Evolutionary conservation across 1,139 yeast genomes (phyloP).

Genomic region (Debaryomyces robertsiae): DNA sequence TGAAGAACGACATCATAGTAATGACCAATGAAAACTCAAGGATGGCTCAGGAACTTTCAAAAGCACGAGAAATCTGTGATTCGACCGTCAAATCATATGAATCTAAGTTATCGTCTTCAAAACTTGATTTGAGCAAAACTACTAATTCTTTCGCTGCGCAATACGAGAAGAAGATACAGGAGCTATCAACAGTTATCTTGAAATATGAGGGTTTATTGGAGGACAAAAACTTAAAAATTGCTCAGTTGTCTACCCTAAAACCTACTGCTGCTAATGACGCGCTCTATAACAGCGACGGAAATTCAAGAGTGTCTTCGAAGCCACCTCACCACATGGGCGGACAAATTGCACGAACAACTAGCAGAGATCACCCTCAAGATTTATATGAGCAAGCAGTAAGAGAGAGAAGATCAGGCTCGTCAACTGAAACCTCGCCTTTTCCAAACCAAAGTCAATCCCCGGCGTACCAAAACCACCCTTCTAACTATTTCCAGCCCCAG

Average conservation of each 20-base stretch:
- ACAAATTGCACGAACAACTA: background rate
- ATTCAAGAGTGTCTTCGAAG: background rate
- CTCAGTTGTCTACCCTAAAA: constrained; percentile 40
- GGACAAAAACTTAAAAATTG: constrained; percentile 39
- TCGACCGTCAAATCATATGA: constrained; percentile 24
- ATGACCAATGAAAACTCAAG: constrained; percentile 23
- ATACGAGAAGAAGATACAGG: constrained; percentile 36
- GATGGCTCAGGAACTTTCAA: constrained; percentile 20
- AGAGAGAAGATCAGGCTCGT: constrained; percentile 5
- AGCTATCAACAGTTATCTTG: constrained; percentile 29
- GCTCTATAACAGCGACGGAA: background rate
- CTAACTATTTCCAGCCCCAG: constrained; percentile 5
- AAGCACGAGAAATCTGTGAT: constrained; percentile 21
- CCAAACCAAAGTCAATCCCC: background rate
- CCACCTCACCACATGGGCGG: too few species aligned
- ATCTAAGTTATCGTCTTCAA: constrained; percentile 26
- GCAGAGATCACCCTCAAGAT: background rate
- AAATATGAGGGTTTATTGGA: constrained; percentile 41
- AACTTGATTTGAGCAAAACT: constrained; percentile 30
- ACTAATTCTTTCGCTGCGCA: constrained; percentile 24
- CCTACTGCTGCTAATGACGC: constrained; percentile 46
- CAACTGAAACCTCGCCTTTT: background rate
- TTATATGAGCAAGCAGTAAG: background rate
- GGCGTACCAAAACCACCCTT: background rate
- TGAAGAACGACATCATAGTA: constrained; percentile 24